Conservation (phyloP, 306 rosid genomes). For the Rosa persica region DNA sequence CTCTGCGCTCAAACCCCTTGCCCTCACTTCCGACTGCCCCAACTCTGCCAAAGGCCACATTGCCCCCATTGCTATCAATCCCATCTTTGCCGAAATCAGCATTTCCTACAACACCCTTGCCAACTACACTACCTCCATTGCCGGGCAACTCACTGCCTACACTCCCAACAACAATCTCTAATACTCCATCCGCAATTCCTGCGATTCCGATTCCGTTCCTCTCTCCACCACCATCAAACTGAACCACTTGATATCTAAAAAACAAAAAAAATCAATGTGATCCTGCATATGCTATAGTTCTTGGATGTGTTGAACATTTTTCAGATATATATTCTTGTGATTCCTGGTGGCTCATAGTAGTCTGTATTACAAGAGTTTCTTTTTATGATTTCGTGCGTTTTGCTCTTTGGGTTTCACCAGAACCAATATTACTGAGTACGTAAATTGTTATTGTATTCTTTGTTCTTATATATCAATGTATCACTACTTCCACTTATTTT, state of each 20-base stretch:
- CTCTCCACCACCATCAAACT: slow-evolving; percentile 17
- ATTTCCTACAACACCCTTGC: background rate
- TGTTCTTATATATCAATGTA: background rate
- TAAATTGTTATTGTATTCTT: background rate
- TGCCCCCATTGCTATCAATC: background rate
- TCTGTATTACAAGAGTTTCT: background rate
- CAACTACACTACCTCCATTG: background rate
- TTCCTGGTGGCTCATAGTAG: background rate
- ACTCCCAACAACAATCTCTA: slow-evolving; percentile 12
- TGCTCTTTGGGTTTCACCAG: background rate
- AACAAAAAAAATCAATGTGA: background rate
- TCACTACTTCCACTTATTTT: no score
- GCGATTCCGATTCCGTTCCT: slow-evolving; percentile 10
- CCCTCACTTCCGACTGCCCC: no score
- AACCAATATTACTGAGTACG: no score
- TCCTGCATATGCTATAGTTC: background rate
- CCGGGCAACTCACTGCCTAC: slow-evolving; percentile 13
- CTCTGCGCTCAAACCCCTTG: no score
- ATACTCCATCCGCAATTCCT: slow-evolving; percentile 15
- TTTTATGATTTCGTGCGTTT: background rate
- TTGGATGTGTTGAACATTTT: background rate
- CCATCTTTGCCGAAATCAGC: slow-evolving; percentile 2
- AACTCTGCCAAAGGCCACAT: slow-evolving; percentile 7
- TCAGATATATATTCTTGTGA: background rate
- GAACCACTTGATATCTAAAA: background rate